Base-by-base conservation (phyloP, 805 yeast genomes). In the Pichia exigua region DNA sequence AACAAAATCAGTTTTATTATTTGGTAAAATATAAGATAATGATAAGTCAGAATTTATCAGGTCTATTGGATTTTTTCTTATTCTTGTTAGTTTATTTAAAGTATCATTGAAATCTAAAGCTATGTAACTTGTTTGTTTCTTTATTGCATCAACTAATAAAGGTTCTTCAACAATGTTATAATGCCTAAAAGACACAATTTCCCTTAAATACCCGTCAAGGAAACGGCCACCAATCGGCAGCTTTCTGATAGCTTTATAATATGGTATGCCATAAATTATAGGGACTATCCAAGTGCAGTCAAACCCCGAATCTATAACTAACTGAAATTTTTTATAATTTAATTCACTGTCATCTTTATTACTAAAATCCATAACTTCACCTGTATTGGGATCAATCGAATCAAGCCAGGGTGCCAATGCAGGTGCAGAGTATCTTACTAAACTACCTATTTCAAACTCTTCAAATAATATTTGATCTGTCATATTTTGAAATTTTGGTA, bases 91-190 rank as follows among this genome's bases (percentile, higher is more conserved):
- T 43, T 59, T 57, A n/a, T 59, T 52, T 27, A 67, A 51, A 0
- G 64, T 57, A 4, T 47, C 52, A 40, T 65, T 62, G 59, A 81
- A 87, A 59, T 86, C 79, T 21, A 59, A 55, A 0, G 92, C 81
- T n/a, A 87, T 79, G 71, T 79, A 82, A 65, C 87, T 76, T 39
- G 92, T 71, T 53, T 77, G 73, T 62, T 91, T 97, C 62, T 94
- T 94, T 57, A 95, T 86, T 46, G 85, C 82, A 62, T 90, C 88
- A 46, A 94, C 83, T 45, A 94, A 69, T 2, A 86, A 73, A 0
- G 96, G 84, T 66, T 95, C 99, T 54, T 94, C 97, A 63, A 88
- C 82, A 58, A 94, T 90, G 62, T 94, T 92, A 65, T 91, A 94
- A 70, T 94, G 94, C 49, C 97, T 74, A 63, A 86, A 94, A 2